Conservation (phyloP, 495 filamentous ascomycete genomes). For the Glutinoglossum americanum region DNA sequence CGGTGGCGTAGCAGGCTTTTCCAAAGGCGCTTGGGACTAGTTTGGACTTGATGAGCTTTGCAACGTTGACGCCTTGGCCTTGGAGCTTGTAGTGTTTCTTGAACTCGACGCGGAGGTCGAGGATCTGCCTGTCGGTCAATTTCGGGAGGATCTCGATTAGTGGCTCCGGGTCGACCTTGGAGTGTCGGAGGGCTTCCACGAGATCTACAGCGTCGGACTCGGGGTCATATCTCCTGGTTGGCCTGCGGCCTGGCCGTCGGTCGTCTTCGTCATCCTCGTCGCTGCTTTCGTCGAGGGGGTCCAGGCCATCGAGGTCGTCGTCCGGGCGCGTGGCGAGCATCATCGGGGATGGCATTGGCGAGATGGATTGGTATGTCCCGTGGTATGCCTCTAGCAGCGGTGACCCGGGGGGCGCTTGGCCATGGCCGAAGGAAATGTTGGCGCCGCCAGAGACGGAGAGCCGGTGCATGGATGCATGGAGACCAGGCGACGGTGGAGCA, state of each 20-base stretch:
- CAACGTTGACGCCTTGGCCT: slow-evolving; percentile 74
- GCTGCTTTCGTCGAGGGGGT: slow-evolving; percentile 8
- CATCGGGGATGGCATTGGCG: slow-evolving; percentile 75
- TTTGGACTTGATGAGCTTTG: slow-evolving; percentile 81
- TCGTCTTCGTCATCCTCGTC: slow-evolving; percentile 13
- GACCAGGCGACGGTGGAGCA: slow-evolving; percentile 18
- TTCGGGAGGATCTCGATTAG: slow-evolving; percentile 69
- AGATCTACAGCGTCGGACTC: slow-evolving; percentile 54
- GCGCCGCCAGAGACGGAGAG: slow-evolving; percentile 13
- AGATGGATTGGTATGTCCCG: slow-evolving; percentile 87
- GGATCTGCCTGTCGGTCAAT: slow-evolving; percentile 64
- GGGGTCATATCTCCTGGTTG: slow-evolving; percentile 37
- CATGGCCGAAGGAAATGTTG: slow-evolving; percentile 13
- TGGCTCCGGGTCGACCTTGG: slow-evolving; percentile 39
- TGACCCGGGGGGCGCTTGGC: slow-evolving; percentile 39
- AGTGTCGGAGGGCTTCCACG: slow-evolving; percentile 50
- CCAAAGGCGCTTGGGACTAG: slow-evolving; percentile 42
- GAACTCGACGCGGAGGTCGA: slow-evolving; percentile 69
- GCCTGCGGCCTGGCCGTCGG: background rate
- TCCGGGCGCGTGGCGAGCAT: slow-evolving; percentile 14
- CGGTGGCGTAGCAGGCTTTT: slow-evolving; percentile 77
- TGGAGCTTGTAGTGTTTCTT: slow-evolving; percentile 68
- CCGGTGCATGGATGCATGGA: slow-evolving; percentile 26
- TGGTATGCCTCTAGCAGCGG: slow-evolving; percentile 83
- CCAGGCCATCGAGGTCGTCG: slow-evolving; percentile 16